Evolutionary conservation across 805 yeast genomes (phyloP).

Genomic region (Sugiyamaella lignohabitans): DNA sequence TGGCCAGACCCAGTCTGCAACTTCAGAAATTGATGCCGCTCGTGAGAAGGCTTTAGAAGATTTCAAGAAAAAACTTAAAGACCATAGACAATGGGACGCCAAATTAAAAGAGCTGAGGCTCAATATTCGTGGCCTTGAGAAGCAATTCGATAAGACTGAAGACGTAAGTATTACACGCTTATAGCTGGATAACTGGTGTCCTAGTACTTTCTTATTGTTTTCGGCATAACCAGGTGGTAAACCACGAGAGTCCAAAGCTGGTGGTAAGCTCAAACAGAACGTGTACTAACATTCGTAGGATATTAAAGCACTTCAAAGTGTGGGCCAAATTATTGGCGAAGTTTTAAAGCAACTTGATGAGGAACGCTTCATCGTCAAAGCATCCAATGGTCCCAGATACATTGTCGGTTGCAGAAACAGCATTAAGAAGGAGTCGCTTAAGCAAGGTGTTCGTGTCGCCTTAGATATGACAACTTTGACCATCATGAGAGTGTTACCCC

Average conservation of each 20-base stretch:
- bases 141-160: conserved; percentile 85
- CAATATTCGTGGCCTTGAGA: conserved; percentile 76
- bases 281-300: conserved; percentile 39
- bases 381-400: conserved; percentile 94
- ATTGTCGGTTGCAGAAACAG: conserved; percentile 96
- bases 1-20: conserved; percentile 25
- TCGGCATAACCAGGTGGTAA: neutral
- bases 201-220: too few species aligned
- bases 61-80: conserved; percentile 78
- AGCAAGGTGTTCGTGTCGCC: conserved; percentile 94
- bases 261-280: neutral
- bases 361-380: conserved; percentile 89
- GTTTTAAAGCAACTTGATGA: conserved; percentile 91
- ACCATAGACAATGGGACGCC: conserved; percentile 93
- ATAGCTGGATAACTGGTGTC: neutral
- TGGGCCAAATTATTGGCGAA: conserved; percentile 96
- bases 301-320: conserved; percentile 92
- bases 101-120: conserved; percentile 77
- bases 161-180: conserved; percentile 34
- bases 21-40: conserved; percentile 47
- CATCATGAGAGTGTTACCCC: conserved; percentile 92
- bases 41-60: conserved; percentile 70
- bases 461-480: conserved; percentile 96
- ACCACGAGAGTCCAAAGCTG: too few species aligned
- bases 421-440: conserved; percentile 71